Percentiles rank a stretch among this genome's conserved stretches.
phyloP scores from a whole-genome alignment of 371 early-diverging fungal genomes.

The Fennellomyces sp. region DNA sequence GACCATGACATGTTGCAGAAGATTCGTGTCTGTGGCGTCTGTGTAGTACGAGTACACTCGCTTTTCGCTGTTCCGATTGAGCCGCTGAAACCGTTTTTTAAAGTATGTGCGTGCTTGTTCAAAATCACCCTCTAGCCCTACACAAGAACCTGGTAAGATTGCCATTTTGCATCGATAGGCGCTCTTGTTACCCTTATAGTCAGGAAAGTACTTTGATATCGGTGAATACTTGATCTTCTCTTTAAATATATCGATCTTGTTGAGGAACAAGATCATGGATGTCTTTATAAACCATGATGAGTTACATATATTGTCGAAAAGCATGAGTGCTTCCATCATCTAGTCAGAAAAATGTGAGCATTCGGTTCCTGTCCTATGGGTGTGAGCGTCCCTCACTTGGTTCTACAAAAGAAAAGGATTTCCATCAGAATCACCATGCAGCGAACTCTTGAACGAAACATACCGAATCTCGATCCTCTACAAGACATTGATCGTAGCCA shows the following conservation, averaged over 20 bases:
- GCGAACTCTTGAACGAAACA: neutral
- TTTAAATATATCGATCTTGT: constrained; percentile 95
- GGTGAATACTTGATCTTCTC: constrained; percentile 81
- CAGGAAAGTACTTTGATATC: constrained; percentile 85
- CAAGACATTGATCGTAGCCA: constrained; percentile 93
- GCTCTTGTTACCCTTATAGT: constrained; percentile 67
- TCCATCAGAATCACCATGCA: neutral
- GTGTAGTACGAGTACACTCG: constrained; percentile 63
- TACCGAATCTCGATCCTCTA: constrained; percentile 92
- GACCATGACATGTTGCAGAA: constrained; percentile 61
- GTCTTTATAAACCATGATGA: constrained; percentile 91
- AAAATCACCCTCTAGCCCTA: constrained; percentile 29
- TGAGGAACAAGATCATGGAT: constrained; percentile 92
- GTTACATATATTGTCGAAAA: constrained; percentile 95
- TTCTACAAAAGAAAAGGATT: constrained; percentile 18
- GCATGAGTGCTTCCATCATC: constrained; percentile 93
- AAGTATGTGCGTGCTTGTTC: constrained; percentile 39
- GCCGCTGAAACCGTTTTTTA: constrained; percentile 37
- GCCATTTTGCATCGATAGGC: no score
- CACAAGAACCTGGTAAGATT: no score
- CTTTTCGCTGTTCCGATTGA: constrained; percentile 49
- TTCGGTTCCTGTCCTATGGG: no score
- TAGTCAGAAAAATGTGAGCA: constrained; percentile 25
- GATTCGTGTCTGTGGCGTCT: constrained; percentile 63
- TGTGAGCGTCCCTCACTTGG: constrained; percentile 8